Evolutionary conservation across 2,329 filamentous ascomycete genomes (phyloP).

Genomic region (Chaetoscypha palmicola): DNA sequence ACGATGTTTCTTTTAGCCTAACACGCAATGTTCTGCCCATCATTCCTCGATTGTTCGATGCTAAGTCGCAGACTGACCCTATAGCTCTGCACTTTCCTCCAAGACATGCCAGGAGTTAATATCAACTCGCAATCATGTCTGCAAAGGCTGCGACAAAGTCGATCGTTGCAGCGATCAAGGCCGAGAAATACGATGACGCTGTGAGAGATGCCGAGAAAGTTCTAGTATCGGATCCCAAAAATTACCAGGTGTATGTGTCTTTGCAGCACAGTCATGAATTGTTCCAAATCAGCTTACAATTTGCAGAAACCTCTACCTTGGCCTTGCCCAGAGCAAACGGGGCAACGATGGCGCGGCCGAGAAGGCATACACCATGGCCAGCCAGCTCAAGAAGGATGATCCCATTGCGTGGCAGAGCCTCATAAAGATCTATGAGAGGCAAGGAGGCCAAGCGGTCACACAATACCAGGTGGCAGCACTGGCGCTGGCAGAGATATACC

Average conservation of each 20-base stretch:
- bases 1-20: too few relatives aligned
- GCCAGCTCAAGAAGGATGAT: conserved; percentile 64
- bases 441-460: conserved; percentile 59
- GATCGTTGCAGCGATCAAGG: conserved; percentile 70
- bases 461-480: conserved; percentile 69
- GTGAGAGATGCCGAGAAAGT: conserved; percentile 61
- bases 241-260: conserved; percentile 66
- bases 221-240: conserved; percentile 65
- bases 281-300: conserved; percentile 8
- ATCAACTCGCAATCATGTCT: conserved; percentile 23
- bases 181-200: conserved; percentile 72
- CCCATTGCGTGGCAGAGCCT: conserved; percentile 88
- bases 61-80: too few relatives aligned
- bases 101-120: too few relatives aligned
- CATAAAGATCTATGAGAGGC: conserved; percentile 76
- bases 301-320: conserved; percentile 71
- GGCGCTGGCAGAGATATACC: conserved; percentile 68
- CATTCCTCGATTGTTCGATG: background rate
- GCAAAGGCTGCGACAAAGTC: conserved; percentile 72
- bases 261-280: background rate
- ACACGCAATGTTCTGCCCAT: background rate
- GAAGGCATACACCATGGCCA: conserved; percentile 65
- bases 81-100: too few relatives aligned
- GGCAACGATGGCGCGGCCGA: conserved; percentile 67
- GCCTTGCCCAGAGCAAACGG: conserved; percentile 75